These are phyloP conservation scores for Trifolium subterraneum DNA, from an alignment of 306 rosid species.

Conservation along the genomic window DNA sequence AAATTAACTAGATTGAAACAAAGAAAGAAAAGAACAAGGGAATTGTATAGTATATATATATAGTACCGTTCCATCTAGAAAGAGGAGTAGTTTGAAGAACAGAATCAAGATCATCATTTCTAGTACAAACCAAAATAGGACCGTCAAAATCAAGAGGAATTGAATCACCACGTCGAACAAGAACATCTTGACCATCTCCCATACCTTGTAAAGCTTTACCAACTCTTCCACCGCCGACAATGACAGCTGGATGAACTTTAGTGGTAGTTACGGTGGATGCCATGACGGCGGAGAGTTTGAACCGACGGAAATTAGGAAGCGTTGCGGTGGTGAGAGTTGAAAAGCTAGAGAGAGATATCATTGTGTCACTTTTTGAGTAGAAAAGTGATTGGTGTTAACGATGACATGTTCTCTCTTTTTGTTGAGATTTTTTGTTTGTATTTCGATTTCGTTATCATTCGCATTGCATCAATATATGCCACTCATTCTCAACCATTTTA, in stretches of 20 bases:
- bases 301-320: neutral
- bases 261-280: conserved; percentile 41
- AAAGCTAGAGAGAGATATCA: conserved; percentile 45
- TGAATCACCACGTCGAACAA: conserved; percentile 72
- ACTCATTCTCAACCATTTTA: neutral
- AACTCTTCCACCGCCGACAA: conserved; percentile 89
- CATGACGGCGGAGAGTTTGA: conserved; percentile 44
- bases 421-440: neutral
- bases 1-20: neutral
- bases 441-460: neutral
- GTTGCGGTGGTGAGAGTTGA: conserved; percentile 35
- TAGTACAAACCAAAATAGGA: conserved; percentile 85
- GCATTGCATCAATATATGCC: neutral
- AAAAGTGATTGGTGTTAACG: neutral
- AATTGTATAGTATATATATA: conserved; percentile 24
- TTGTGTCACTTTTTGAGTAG: neutral
- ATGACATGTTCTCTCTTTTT: neutral
- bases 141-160: conserved; percentile 76
- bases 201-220: conserved; percentile 78
- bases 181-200: conserved; percentile 72
- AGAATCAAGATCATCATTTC: conserved; percentile 91
- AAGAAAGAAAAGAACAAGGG: neutral
- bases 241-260: conserved; percentile 74
- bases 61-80: conserved; percentile 84
- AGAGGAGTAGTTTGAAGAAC: conserved; percentile 80